These are phyloP conservation scores for Cicer bijugum DNA, from an alignment of 306 rosid species.

Conservation along the genomic window DNA sequence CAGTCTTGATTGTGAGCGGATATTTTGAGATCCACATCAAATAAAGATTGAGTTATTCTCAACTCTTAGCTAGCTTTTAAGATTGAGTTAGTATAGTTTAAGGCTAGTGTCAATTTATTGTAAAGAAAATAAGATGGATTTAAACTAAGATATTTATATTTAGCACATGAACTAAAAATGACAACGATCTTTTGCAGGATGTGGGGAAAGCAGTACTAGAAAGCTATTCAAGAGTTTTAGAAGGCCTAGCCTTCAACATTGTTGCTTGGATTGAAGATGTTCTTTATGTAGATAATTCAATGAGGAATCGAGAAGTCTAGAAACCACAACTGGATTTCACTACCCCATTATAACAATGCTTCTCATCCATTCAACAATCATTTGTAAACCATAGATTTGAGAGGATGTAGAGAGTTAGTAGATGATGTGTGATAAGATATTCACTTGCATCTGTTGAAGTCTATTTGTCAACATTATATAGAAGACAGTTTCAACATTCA, in stretches of 20 bases:
- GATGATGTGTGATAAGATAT: conserved; percentile 30
- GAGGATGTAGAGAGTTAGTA: conserved; percentile 24
- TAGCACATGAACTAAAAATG: conserved; percentile 9
- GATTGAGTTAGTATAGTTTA: no score
- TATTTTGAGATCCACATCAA: no score
- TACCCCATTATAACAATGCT: background rate
- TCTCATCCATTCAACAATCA: conserved; percentile 34
- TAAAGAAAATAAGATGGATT: conserved; percentile 2
- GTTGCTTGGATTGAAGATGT: conserved; percentile 88
- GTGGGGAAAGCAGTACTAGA: conserved; percentile 74
- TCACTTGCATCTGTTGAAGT: conserved; percentile 39
- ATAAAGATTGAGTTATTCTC: background rate
- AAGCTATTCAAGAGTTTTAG: conserved; percentile 78
- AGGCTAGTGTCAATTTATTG: background rate
- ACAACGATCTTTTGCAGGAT: conserved; percentile 55
- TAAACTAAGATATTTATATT: conserved; percentile 3
- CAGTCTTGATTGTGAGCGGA: background rate
- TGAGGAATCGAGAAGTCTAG: conserved; percentile 54
- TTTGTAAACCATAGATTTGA: background rate
- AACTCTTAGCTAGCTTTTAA: background rate
- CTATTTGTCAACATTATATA: conserved; percentile 17
- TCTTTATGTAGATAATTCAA: conserved; percentile 54
- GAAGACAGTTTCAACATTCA: conserved; percentile 6
- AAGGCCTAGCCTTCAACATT: conserved; percentile 70
- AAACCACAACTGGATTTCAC: conserved; percentile 29